Evolutionary conservation across 257 asterid genomes (phyloP), one percentile per base, ranked within the genome.

Genomic region (Cordia subcordata): DNA sequence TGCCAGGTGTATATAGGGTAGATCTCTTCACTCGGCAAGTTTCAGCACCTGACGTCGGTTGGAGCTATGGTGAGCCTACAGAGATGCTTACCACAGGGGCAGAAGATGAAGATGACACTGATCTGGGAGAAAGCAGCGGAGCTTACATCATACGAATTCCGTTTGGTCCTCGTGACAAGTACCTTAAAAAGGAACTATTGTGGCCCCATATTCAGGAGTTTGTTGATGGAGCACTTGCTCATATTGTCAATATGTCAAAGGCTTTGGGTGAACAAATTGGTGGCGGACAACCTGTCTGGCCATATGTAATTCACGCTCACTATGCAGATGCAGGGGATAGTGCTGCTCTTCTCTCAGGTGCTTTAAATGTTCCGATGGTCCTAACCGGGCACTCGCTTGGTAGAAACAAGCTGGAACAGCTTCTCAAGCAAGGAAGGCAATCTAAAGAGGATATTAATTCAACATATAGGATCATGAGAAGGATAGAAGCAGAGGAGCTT

Each of bases 251-350:
- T 61, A 82, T 88, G 94, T 79, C 94, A 10, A 88, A 76, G 70
- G 92, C 80, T 62, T 71, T 88, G 64, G 85, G 96, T 1, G 94
- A 85, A 61, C 92, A 88, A 70, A 77, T 88, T 8, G 88, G 88
- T 21, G 74, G 67, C 14, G 92, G 87, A 8, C 82, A 82, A 45
- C 92, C 96, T 0, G 84, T 88, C 16, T 85, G 96, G 94, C 96
- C 94, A 0, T 83, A 82, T 50, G 94, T 88, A 20, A 81, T 88
- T 55, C 96, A 88, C 5, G 96, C 90, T 15, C 96, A 88, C 72
- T 88, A 88, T 66, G 94, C 96, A 0, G 96, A 88, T 76, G 96
- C 92, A 16, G 94, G 96, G 70, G 96, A 88, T 64, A 81, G 87
- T 55, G 94, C 94, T 15, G 94, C 96, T 63, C 93, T 82, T 20